Evolutionary conservation across 169 alveolate genomes (phyloP), one percentile per base, ranked within the genome.

Genomic region (Eimeria acervulina): DNA sequence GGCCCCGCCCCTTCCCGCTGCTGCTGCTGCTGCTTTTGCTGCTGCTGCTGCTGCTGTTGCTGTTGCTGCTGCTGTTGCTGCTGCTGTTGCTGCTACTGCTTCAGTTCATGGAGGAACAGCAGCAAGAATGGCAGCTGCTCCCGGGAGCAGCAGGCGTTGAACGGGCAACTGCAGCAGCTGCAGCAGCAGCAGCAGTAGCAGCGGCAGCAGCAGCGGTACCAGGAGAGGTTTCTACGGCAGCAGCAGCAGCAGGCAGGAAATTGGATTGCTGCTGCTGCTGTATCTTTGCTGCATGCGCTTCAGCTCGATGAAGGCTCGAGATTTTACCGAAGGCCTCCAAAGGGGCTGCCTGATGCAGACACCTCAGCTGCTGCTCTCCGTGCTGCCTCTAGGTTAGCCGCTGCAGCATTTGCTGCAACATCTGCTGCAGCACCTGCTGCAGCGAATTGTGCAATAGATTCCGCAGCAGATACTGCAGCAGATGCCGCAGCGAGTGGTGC

Each of bases 261-360:
- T 21, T 38, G 47, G 40, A 6, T 17, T 4, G 40, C 38, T 7
- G 36, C 33, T 13, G 2, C 38, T 40, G 23, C 44, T 47, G 47
- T n/a, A 8, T 81, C 47, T 81, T n/a, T 42, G 47, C 44, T 80
- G 59, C 13, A 28, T 81, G 52, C 61, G 63, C 72, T 47, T 19
- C 70, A 81, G 90, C 90, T 81, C 0, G 90, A 81, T 47, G 90
- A 81, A 51, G 90, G 90, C 28, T 81, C 90, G 10, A 36, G 90
- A 6, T 81, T 81, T 72, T 31, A 47, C 15, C 28, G 90, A 47
- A 40, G 21, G 5, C 90, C 90, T 28, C 90, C 90, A 26, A 19
- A 44, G 19, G 44, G 12, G 15, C 90, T 81, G 31, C 90, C 90
- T 5, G 42, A 44, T 8, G 74, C 70, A 8, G 90, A 42, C 70